phyloP scores from a whole-genome alignment of 176 grass and related monocot genomes.

The Aegilops umbellulata region DNA sequence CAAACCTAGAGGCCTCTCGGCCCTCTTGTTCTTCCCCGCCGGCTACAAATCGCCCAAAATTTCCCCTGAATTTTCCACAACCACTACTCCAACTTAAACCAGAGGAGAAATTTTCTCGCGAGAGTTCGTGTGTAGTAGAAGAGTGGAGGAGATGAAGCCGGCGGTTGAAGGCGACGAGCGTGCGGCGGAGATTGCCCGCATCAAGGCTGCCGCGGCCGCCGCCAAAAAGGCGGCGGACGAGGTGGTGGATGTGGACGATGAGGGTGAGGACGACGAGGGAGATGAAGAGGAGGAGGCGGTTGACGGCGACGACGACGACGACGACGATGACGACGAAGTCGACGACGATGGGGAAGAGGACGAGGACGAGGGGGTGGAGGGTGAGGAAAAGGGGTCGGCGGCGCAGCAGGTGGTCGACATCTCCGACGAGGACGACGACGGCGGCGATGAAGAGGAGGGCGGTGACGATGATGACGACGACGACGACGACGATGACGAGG shows the following conservation, averaged over 20 bases:
- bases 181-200: constrained; percentile 30
- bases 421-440: constrained; percentile 42
- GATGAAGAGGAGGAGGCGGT: constrained; percentile 7
- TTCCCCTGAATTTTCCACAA: constrained; percentile 12
- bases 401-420: constrained; percentile 36
- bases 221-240: constrained; percentile 21
- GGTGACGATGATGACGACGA: constrained; percentile 19
- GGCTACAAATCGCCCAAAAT: constrained; percentile 58
- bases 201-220: constrained; percentile 30
- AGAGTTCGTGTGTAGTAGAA: background rate
- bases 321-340: background rate
- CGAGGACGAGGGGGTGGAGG: background rate
- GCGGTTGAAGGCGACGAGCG: constrained; percentile 38
- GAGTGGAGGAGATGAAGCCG: constrained; percentile 38
- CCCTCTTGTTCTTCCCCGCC: constrained; percentile 33
- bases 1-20: constrained; percentile 28
- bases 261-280: background rate
- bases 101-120: background rate
- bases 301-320: constrained; percentile 14
- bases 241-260: constrained; percentile 20
- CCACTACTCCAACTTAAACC: background rate
- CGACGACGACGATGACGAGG: background rate
- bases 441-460: background rate
- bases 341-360: constrained; percentile 17
- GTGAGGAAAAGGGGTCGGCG: constrained; percentile 11